These are phyloP conservation scores for Termitomyces bulborhizus DNA, from an alignment of 768 basidiomycete genomes.

Conservation along the genomic window DNA sequence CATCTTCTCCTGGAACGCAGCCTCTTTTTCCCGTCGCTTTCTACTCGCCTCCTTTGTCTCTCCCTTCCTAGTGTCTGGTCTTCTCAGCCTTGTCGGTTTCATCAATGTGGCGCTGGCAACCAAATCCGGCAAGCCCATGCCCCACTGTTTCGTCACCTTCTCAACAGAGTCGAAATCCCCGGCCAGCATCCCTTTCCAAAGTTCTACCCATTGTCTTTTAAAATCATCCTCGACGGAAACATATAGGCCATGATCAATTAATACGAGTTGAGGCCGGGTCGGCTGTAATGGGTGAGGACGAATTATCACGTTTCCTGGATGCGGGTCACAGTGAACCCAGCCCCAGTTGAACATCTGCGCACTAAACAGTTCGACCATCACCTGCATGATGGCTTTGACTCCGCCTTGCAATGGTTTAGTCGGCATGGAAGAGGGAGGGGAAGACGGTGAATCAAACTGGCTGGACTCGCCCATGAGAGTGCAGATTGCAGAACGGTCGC, in stretches of 20 bases:
- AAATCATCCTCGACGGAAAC: conserved; percentile 65
- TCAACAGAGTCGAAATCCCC: conserved; percentile 50
- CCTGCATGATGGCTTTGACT: conserved; percentile 65
- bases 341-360: conserved; percentile 93
- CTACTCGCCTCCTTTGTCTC: conserved; percentile 17
- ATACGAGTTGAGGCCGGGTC: conserved; percentile 55
- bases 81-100: conserved; percentile 47
- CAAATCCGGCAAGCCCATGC: conserved; percentile 63
- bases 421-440: conserved; percentile 21
- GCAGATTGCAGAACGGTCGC: conserved; percentile 52
- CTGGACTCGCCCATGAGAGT: conserved; percentile 50
- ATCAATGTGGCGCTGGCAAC: conserved; percentile 71
- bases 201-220: conserved; percentile 64
- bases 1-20: conserved; percentile 18
- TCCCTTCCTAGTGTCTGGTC: conserved; percentile 12
- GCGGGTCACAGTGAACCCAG: conserved; percentile 77
- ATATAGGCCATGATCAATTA: conserved; percentile 92
- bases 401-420: conserved; percentile 51
- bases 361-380: conserved; percentile 82
- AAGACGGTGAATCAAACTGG: conserved; percentile 9
- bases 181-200: conserved; percentile 66
- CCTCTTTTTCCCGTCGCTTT: conserved; percentile 11
- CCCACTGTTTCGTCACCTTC: conserved; percentile 52
- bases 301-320: conserved; percentile 76
- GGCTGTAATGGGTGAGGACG: conserved; percentile 48